phyloP scores from a whole-genome alignment of 1,284 basidiomycete genomes.

The Trichosporon ovoides region DNA sequence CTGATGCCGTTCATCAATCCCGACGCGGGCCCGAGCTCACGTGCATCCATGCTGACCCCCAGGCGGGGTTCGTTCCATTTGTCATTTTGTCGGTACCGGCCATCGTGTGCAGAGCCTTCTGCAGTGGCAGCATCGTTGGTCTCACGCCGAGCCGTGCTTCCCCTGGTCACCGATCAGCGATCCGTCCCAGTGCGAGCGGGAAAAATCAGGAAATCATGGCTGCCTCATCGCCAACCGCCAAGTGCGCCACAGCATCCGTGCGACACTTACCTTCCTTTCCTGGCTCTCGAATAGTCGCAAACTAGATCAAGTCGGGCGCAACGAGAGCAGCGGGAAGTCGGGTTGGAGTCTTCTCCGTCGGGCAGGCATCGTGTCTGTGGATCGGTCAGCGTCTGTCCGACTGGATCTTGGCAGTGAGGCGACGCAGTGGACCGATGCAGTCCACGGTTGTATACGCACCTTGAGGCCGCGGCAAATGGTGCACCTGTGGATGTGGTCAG shows the following conservation, averaged over 20 bases:
- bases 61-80: neutral
- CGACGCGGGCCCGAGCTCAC: neutral
- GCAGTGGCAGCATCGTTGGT: neutral
- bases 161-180: neutral
- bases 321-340: slow-evolving; percentile 15
- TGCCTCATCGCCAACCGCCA: neutral
- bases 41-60: neutral
- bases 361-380: slow-evolving; percentile 16
- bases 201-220: neutral
- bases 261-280: slow-evolving; percentile 12
- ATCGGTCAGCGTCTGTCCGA: neutral
- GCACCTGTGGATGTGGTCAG: slow-evolving; percentile 8
- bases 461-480: slow-evolving; percentile 16
- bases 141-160: neutral
- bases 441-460: slow-evolving; percentile 2
- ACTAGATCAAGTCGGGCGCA: slow-evolving; percentile 16
- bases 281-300: slow-evolving; percentile 15
- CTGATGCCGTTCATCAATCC: neutral
- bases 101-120: neutral
- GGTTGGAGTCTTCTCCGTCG: slow-evolving; percentile 16
- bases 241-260: no score
- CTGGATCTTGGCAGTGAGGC: neutral
- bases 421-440: neutral
- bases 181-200: neutral
- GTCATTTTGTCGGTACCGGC: neutral